Evolutionary conservation across 176 grass and related monocot genomes (phyloP), one percentile per base, ranked within the genome.

Genomic region (Stipa capillata): DNA sequence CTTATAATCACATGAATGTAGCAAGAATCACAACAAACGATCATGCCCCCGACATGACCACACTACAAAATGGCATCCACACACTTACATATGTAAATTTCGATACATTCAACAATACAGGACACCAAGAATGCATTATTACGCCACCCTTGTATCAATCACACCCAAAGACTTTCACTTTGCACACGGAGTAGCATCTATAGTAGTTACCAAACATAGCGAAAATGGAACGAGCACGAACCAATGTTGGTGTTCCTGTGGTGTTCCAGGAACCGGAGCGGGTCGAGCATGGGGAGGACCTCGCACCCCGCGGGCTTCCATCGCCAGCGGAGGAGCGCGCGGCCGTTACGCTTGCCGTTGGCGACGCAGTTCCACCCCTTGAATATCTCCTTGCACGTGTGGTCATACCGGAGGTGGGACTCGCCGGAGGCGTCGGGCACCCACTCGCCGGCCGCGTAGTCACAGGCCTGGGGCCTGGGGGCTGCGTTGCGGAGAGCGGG

Each of bases 311-410:
- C 61, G 4, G 92, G 92, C 62, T 53, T 82, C 96, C 92, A 98
- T 35, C 85, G 76, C 92, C 95, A 93, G 14, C 18, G 73, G 20
- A 94, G 83, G 36, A 98, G 70, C 48, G 82, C 81, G 20, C 56
- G 67, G 18, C 68, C 87, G 77, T 94, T 98, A 58, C 43, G 42
- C 82, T 94, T 98, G 56, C 65, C 76, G 62, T 85, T 89, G 67
- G 85, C 92, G 74, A 91, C 11, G 88, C 92, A 98, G 82, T 93
- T 98, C 96, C 92, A 98, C 0, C 94, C 91, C 79, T 94, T 97
- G 85, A 90, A 97, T 76, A 94, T 94, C 85, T 97, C 91, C 85
- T 76, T 88, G 53, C 94, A 97, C 54, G 79, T 85, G 31, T 92
- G 68, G 61, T 92, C 94, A 67, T 97, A 97, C 28, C 94, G 78